Evolutionary conservation across 176 grass and related monocot species (phyloP).

Genomic region (Aegilops speltoides): DNA sequence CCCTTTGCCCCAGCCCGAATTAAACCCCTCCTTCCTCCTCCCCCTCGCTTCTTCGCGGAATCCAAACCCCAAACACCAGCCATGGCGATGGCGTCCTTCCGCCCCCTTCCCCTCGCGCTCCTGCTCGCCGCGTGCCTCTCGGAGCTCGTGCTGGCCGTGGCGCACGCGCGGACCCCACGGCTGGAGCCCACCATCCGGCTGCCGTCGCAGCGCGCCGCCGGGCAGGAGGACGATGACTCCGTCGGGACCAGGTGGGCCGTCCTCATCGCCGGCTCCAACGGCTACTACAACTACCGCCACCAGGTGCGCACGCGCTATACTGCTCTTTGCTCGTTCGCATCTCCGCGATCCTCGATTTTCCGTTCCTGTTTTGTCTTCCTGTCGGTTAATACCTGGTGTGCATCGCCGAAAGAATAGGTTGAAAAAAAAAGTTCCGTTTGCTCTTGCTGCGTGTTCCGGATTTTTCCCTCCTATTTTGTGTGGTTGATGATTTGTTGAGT

Average conservation of each 20-base stretch:
- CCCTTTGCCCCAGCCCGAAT: background rate
- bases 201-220: conserved; percentile 52
- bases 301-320: conserved; percentile 42
- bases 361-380: background rate
- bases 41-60: background rate
- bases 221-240: conserved; percentile 32
- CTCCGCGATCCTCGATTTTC: background rate
- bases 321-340: background rate
- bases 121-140: conserved; percentile 35
- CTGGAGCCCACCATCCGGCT: conserved; percentile 50
- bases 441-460: background rate
- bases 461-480: background rate
- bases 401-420: background rate
- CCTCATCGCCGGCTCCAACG: conserved; percentile 83
- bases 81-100: conserved; percentile 28
- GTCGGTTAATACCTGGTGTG: background rate
- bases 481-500: background rate
- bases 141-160: background rate
- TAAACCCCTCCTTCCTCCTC: background rate
- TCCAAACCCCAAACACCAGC: background rate
- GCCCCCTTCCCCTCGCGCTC: conserved; percentile 13
- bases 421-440: background rate
- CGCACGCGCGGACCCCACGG: conserved; percentile 21
- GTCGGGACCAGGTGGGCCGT: conserved; percentile 83
- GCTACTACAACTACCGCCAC: conserved; percentile 93